A percentile compares a stretch with the other conserved stretches of the same genome.
Conservation (phyloP, 202 grass and related monocot genomes). For the Miscanthus sacchariflorus region DNA sequence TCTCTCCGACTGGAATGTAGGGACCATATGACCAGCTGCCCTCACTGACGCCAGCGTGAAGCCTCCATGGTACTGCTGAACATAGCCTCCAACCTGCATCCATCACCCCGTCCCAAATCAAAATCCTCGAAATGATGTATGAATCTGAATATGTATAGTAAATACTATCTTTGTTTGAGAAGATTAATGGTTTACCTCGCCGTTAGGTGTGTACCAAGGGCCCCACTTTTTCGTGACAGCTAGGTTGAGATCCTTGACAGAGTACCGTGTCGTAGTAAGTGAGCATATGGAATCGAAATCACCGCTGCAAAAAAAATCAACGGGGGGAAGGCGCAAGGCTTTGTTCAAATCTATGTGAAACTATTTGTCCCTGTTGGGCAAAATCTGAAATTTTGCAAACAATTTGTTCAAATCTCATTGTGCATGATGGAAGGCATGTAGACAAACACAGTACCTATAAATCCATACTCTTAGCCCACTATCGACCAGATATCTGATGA, state of each 20-base stretch:
- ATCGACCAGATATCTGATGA: conserved; percentile 40
- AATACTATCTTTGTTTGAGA: background rate
- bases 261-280: conserved; percentile 52
- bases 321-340: too few species aligned
- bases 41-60: conserved; percentile 55
- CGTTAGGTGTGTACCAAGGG: conserved; percentile 61
- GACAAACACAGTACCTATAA: conserved; percentile 52
- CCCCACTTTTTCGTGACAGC: conserved; percentile 48
- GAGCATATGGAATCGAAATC: conserved; percentile 58
- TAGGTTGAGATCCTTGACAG: conserved; percentile 50
- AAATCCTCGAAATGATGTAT: background rate
- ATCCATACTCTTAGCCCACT: conserved; percentile 53
- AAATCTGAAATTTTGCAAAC: too few species aligned
- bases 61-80: conserved; percentile 56
- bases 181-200: conserved; percentile 34
- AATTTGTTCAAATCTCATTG: background rate
- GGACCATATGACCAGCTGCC: conserved; percentile 64
- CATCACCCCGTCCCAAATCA: background rate
- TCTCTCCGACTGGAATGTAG: conserved; percentile 60
- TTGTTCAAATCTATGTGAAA: too few species aligned
- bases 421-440: background rate
- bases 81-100: conserved; percentile 68
- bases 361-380: too few species aligned
- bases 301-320: conserved; percentile 40
- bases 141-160: background rate